Evolutionary conservation across 495 filamentous ascomycete species (phyloP), one percentile per base, ranked within the genome.

Genomic region (Hypoxylon fuscum): DNA sequence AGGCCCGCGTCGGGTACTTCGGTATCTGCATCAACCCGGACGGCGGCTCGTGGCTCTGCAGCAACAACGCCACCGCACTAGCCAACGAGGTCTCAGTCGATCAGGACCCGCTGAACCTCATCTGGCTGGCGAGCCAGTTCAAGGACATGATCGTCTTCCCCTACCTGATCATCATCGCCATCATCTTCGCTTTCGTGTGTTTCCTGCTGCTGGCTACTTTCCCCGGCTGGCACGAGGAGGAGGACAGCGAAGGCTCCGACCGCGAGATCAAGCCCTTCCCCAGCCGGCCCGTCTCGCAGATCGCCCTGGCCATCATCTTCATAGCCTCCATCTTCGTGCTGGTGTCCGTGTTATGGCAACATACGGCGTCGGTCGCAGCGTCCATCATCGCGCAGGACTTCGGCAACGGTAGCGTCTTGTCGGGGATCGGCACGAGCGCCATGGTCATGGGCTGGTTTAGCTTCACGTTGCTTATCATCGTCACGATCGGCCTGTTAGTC

Each of bases 371-470:
- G 0, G 93, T 98, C 0, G 94, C 93, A 5, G 94, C 94, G 11
- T 90, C 90, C 55, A 92, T 93, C 40, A 91, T 97, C 56, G 93
- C 92, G 0, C 92, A 96, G 74, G 93, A 96, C 69, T 82, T 98
- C 64, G 94, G 90, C n/a, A 98, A 98, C 74, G 94, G 94, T 14
- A 92, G 88, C 66, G 90, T 98, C 12, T 81, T 85, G 74, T 90
- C 88, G 48, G 94, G 94, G 11, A 92, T 98, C 34, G 94, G 94
- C 2, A 90, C 90, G 4, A 90, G 87, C 2, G 94, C 94, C 8
- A 98, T 98, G 91, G 90, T 97, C 23, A 81, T 98, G 66, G 94
- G 94, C 21, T 98, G 94, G 94, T 97, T 98, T 74, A 90, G 92
- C 11, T 98, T 98, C 68, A 90, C 89, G 27, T 69, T 97, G 55